Percentiles rank a stretch among this genome's conserved stretches.
Conservation (phyloP, 192 early-diverging fungal species). For the Haplosporangium gracile region DNA sequence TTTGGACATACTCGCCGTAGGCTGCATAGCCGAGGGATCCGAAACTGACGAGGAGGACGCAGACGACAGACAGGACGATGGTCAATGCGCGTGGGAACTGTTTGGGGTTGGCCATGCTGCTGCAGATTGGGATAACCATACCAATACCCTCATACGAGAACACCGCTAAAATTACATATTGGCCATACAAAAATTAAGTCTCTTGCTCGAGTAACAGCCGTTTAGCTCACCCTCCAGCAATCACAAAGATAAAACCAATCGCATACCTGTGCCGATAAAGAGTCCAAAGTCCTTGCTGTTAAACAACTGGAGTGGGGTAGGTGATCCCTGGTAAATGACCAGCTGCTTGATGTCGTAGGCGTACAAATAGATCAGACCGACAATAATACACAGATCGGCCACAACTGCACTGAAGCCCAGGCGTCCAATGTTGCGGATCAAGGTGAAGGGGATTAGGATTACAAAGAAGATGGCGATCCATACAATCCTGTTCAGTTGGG, state of each 20-base stretch:
- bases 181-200: no score
- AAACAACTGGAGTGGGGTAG: constrained; percentile 69
- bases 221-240: constrained; percentile 74
- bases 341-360: constrained; percentile 78
- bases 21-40: constrained; percentile 86
- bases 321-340: constrained; percentile 59
- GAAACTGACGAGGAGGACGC: constrained; percentile 76
- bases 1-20: constrained; percentile 83
- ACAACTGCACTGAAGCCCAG: constrained; percentile 83
- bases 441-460: constrained; percentile 83
- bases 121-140: constrained; percentile 82
- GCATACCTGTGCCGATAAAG: constrained; percentile 58
- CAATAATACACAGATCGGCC: constrained; percentile 90
- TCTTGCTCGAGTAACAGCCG: no score
- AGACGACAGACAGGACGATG: constrained; percentile 76
- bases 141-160: constrained; percentile 96
- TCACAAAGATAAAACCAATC: constrained; percentile 71
- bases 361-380: constrained; percentile 83
- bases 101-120: constrained; percentile 86
- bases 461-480: constrained; percentile 78
- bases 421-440: constrained; percentile 88
- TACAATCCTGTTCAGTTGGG: constrained; percentile 69
- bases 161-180: constrained; percentile 73
- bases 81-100: constrained; percentile 82
- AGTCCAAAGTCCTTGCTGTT: constrained; percentile 55